Percentiles rank a stretch among this genome's conserved stretches.
These are phyloP conservation scores for Candida ficus DNA, from an alignment of 805 yeast genomes.

Conservation along the genomic window DNA sequence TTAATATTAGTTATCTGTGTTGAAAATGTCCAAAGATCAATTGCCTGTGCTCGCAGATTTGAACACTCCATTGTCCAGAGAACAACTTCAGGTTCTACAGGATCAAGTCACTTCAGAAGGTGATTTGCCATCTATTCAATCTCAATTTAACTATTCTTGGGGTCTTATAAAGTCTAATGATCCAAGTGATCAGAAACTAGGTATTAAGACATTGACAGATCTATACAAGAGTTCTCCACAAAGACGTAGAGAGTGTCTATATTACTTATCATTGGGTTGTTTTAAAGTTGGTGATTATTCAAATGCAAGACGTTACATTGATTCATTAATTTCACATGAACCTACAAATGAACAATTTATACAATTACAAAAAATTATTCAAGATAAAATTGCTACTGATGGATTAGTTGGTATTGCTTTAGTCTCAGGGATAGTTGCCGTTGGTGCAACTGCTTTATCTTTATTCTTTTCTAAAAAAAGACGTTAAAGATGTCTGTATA, in stretches of 20 bases:
- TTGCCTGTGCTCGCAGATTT: slow-evolving; percentile 12
- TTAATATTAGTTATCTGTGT: too few relatives aligned
- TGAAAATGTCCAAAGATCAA: slow-evolving; percentile 3
- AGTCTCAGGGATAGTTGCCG: slow-evolving; percentile 79
- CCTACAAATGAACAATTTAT: slow-evolving; percentile 80
- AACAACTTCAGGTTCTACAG: slow-evolving; percentile 70
- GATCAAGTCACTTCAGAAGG: slow-evolving; percentile 78
- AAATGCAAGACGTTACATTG: slow-evolving; percentile 82
- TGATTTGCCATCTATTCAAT: slow-evolving; percentile 74
- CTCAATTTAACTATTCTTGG: slow-evolving; percentile 95
- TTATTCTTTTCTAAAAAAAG: slow-evolving; percentile 31
- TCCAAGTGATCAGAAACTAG: slow-evolving; percentile 65
- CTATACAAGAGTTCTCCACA: slow-evolving; percentile 71
- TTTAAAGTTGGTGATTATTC: slow-evolving; percentile 83
- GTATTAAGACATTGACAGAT: slow-evolving; percentile 68
- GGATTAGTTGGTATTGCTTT: slow-evolving; percentile 87
- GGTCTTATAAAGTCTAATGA: slow-evolving; percentile 74
- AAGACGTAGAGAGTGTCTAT: slow-evolving; percentile 84
- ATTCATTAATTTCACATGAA: slow-evolving; percentile 69
- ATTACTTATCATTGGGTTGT: slow-evolving; percentile 82
- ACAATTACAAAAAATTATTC: slow-evolving; percentile 68
- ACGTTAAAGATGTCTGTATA: slow-evolving; percentile 14
- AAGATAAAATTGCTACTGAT: slow-evolving; percentile 78
- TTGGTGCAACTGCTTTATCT: slow-evolving; percentile 63
- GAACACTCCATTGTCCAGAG: slow-evolving; percentile 54